phyloP scores from a whole-genome alignment of 208 protist species.

The Zelonia costaricensis region DNA sequence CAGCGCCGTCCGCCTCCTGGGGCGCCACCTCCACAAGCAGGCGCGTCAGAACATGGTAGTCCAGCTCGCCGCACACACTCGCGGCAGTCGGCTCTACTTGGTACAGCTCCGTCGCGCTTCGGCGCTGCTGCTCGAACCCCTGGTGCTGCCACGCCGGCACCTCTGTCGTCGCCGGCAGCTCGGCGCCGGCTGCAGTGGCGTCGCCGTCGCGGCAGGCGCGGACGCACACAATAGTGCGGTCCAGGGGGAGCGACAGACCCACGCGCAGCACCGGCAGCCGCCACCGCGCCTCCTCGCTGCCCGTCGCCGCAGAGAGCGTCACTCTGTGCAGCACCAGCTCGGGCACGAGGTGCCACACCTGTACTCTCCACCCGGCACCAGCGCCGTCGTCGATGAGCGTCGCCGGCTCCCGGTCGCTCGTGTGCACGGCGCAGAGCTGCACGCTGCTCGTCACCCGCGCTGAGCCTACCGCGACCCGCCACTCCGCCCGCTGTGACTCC shows the following conservation, averaged over 20 bases:
- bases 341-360: slow-evolving; percentile 18
- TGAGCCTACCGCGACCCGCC: slow-evolving; percentile 5
- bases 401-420: slow-evolving; percentile 6
- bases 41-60: slow-evolving; percentile 20
- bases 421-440: slow-evolving; percentile 15
- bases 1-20: background rate
- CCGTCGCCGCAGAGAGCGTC: slow-evolving; percentile 4
- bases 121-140: background rate
- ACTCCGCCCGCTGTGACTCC: background rate
- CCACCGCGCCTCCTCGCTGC: slow-evolving; percentile 8
- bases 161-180: slow-evolving; percentile 4
- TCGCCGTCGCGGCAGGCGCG: slow-evolving; percentile 2
- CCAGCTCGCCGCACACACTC: slow-evolving; percentile 10
- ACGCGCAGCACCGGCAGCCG: slow-evolving; percentile 3
- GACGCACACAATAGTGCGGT: slow-evolving; percentile 17
- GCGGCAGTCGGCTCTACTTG: slow-evolving; percentile 18
- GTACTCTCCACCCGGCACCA: slow-evolving; percentile 10
- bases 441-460: slow-evolving; percentile 3
- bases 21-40: slow-evolving; percentile 10
- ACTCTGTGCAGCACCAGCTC: background rate
- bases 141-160: background rate
- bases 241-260: slow-evolving; percentile 13
- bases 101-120: slow-evolving; percentile 13
- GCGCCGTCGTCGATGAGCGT: slow-evolving; percentile 17
- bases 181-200: too few relatives aligned